phyloP scores from a whole-genome alignment of 176 grass and related monocot genomes.

The Poa annua region DNA sequence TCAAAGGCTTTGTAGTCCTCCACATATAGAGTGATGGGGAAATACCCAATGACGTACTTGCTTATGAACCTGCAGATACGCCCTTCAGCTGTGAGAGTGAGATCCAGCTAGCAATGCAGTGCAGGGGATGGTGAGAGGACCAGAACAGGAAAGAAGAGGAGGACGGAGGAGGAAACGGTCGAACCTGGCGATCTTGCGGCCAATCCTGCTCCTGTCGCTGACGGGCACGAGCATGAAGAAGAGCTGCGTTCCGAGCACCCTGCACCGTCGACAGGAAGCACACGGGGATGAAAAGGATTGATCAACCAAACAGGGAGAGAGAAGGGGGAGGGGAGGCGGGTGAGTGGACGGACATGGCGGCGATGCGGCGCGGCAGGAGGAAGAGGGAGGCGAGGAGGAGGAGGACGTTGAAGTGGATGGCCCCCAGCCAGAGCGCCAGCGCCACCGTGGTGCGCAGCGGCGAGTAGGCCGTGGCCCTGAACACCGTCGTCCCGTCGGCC shows the following conservation, averaged over 20 bases:
- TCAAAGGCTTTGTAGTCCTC: slow-evolving; percentile 79
- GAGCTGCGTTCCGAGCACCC: slow-evolving; percentile 74
- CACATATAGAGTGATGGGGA: slow-evolving; percentile 78
- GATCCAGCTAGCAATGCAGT: slow-evolving; percentile 32
- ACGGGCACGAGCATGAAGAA: slow-evolving; percentile 81
- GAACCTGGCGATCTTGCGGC: slow-evolving; percentile 69
- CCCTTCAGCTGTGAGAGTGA: slow-evolving; percentile 38
- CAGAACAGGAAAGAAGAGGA: neutral
- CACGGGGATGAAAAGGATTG: neutral
- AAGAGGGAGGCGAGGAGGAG: slow-evolving; percentile 70
- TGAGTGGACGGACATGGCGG: slow-evolving; percentile 49
- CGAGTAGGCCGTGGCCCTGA: slow-evolving; percentile 66
- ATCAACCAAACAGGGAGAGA: neutral
- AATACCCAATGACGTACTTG: slow-evolving; percentile 78
- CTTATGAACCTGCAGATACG: slow-evolving; percentile 72
- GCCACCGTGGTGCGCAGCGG: slow-evolving; percentile 58
- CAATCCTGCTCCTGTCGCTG: slow-evolving; percentile 58
- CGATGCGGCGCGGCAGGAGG: slow-evolving; percentile 75
- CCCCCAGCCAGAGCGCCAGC: slow-evolving; percentile 87
- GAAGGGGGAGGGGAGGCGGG: neutral
- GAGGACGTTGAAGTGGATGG: slow-evolving; percentile 83
- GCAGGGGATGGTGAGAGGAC: neutral
- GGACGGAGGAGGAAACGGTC: slow-evolving; percentile 1
- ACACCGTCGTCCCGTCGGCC: slow-evolving; percentile 47
- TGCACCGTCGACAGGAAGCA: slow-evolving; percentile 34